Evolutionary conservation across 2,329 filamentous ascomycete genomes (phyloP).

Genomic region (Aspergillus sp.): DNA sequence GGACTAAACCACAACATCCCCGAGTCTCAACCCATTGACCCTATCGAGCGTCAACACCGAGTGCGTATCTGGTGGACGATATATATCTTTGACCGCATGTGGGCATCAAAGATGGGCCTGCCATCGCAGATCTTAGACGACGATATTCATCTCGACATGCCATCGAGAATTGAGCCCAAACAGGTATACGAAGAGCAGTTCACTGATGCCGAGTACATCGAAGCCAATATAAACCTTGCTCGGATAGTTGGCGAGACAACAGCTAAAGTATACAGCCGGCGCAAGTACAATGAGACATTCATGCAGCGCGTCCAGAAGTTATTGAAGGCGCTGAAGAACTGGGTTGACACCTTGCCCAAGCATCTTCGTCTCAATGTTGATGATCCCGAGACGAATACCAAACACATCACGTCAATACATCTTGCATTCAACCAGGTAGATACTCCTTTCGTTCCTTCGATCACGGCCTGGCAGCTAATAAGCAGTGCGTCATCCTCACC

Average conservation of each 20-base stretch:
- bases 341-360: slow-evolving; percentile 39
- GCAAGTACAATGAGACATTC: slow-evolving; percentile 38
- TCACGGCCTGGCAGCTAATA: background rate
- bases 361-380: slow-evolving; percentile 34
- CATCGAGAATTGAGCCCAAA: slow-evolving; percentile 31
- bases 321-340: slow-evolving; percentile 38
- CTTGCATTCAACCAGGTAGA: slow-evolving; percentile 39
- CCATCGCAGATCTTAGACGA: slow-evolving; percentile 51
- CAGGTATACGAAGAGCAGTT: slow-evolving; percentile 38
- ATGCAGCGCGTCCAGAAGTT: slow-evolving; percentile 42
- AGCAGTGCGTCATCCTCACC: slow-evolving; percentile 39
- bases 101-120: slow-evolving; percentile 50
- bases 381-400: slow-evolving; percentile 33
- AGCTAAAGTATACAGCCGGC: slow-evolving; percentile 34
- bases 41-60: slow-evolving; percentile 41
- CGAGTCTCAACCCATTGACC: slow-evolving; percentile 36
- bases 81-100: slow-evolving; percentile 46
- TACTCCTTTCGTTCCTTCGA: background rate
- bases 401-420: slow-evolving; percentile 35
- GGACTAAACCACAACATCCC: slow-evolving; percentile 46
- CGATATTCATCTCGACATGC: slow-evolving; percentile 45
- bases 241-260: slow-evolving; percentile 39
- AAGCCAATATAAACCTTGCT: slow-evolving; percentile 39
- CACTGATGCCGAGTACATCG: slow-evolving; percentile 36
- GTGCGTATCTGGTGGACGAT: slow-evolving; percentile 42